A percentile compares a stretch with the other conserved stretches of the same genome.
phyloP scores from a whole-genome alignment of 164 flowering plant species.

The Litsea cubeba region DNA sequence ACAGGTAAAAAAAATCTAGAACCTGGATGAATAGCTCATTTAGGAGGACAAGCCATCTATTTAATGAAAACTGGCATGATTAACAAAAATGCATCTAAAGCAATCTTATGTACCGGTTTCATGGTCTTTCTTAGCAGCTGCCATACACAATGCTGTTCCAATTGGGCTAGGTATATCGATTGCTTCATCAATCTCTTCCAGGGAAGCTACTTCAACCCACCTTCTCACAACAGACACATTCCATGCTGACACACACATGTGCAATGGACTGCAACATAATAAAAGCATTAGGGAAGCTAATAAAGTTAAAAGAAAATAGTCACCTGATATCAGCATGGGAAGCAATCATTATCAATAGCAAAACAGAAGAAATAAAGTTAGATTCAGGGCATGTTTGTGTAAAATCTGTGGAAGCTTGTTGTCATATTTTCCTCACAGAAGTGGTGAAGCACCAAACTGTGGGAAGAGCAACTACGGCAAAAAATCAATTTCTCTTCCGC shows the following conservation, averaged over 20 bases:
- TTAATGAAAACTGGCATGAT: not conserved
- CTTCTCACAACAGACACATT: slow-evolving; percentile 84
- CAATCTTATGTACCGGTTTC: slow-evolving; percentile 58
- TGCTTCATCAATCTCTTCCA: slow-evolving; percentile 67
- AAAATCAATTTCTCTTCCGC: too few relatives aligned
- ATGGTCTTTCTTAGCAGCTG: slow-evolving; percentile 94
- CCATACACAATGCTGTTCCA: slow-evolving; percentile 96
- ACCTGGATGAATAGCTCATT: not conserved
- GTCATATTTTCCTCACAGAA: too few relatives aligned
- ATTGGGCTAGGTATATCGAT: slow-evolving; percentile 74
- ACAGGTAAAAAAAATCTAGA: not conserved
- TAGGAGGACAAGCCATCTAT: not conserved
- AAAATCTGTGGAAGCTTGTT: too few relatives aligned
- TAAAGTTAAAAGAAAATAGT: not conserved
- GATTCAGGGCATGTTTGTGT: too few relatives aligned
- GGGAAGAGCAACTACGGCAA: too few relatives aligned
- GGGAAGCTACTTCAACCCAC: slow-evolving; percentile 88
- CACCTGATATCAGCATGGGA: not conserved
- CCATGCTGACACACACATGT: slow-evolving; percentile 79
- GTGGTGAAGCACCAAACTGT: too few relatives aligned
- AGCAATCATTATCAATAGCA: not conserved
- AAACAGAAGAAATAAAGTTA: not conserved
- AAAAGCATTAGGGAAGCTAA: not conserved
- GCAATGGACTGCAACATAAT: slow-evolving; percentile 71
- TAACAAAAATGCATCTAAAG: not conserved